Conservation (phyloP, 2,329 filamentous ascomycete genomes). For the Botrytis pseudocinerea region DNA sequence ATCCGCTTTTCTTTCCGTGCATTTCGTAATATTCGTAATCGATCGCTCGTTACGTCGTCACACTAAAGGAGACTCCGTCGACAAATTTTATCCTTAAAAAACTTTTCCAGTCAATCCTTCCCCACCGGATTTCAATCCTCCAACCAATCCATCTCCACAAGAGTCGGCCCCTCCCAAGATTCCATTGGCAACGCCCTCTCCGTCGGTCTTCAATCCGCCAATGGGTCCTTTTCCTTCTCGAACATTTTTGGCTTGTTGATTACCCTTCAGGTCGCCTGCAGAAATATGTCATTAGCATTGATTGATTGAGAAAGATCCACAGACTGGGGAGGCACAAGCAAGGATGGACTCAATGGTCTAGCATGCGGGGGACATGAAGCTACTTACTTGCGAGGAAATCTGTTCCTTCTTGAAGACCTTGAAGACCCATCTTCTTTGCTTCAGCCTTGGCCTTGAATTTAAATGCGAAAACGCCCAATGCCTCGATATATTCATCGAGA, state of each 20-base stretch:
- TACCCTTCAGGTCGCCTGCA: constrained; percentile 43
- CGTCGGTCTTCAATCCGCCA: constrained; percentile 30
- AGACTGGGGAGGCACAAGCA: background rate
- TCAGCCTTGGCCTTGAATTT: constrained; percentile 47
- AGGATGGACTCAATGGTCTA: background rate
- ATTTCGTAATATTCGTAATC: constrained; percentile 11
- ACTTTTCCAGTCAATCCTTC: constrained; percentile 15
- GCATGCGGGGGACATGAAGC: too few species aligned
- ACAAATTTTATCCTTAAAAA: background rate
- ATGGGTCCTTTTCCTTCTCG: constrained; percentile 32
- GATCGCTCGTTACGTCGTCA: background rate
- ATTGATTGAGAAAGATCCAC: background rate
- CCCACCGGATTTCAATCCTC: constrained; percentile 20
- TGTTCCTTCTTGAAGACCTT: constrained; percentile 45
- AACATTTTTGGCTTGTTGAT: constrained; percentile 42
- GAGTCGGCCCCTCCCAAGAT: constrained; percentile 1
- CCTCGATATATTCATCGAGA: constrained; percentile 44
- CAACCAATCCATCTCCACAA: constrained; percentile 8
- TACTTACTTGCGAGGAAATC: constrained; percentile 44
- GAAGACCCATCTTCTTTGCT: constrained; percentile 44
- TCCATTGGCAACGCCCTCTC: constrained; percentile 14
- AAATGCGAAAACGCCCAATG: constrained; percentile 43
- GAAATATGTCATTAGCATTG: background rate
- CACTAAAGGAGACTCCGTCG: background rate
- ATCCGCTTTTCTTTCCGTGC: constrained; percentile 4